Conservation (phyloP, 495 filamentous ascomycete species). For the Neurospora sp. region DNA sequence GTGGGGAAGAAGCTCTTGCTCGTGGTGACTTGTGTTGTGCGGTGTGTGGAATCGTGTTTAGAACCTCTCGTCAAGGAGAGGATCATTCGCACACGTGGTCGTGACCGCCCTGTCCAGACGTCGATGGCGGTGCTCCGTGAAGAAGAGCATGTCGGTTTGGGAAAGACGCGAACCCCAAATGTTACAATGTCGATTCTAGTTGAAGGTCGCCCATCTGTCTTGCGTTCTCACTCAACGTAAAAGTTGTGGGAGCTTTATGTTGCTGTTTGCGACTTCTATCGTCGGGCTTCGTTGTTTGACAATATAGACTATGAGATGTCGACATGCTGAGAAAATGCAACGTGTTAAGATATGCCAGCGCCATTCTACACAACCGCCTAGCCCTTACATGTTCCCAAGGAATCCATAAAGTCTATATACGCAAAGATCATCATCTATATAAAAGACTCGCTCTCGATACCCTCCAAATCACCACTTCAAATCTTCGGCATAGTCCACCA, state of each 20-base stretch:
- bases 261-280: neutral
- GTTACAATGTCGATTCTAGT: neutral
- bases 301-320: neutral
- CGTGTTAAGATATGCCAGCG: neutral
- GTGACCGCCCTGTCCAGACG: no score
- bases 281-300: neutral
- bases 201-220: neutral
- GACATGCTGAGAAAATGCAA: neutral
- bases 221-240: neutral
- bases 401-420: neutral
- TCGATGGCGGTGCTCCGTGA: no score
- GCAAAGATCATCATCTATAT: neutral
- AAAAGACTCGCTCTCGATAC: neutral
- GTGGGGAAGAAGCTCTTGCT: neutral
- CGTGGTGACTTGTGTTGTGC: no score
- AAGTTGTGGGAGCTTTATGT: neutral
- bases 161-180: neutral
- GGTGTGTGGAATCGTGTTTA: no score
- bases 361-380: neutral
- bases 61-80: no score
- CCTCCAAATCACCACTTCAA: conserved; percentile 4
- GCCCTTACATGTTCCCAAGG: neutral
- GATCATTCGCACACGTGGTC: no score
- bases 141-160: neutral
- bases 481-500: conserved; percentile 33